Evolutionary conservation across 2,329 filamentous ascomycete species (phyloP), one percentile per base, ranked within the genome.

Genomic region (Xylariales sp.): DNA sequence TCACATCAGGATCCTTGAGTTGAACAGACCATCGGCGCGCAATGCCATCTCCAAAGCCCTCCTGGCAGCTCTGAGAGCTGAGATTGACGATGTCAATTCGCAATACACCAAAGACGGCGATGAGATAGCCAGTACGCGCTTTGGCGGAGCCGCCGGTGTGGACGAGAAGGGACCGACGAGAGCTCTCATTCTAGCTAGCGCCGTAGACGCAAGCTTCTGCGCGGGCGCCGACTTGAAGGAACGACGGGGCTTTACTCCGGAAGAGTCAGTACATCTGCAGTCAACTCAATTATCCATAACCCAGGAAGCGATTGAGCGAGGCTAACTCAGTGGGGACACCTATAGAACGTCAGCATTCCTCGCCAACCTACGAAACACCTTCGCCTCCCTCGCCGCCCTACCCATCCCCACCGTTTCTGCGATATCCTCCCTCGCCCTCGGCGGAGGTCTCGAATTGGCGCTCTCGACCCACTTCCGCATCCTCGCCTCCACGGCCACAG

Each of bases 141-240:
- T 72, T 43, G 72, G 69, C 20, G 71, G 72, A 24, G 60, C 60
- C 0, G 68, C 68, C 3, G 68, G 66, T n/a, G n/a, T n/a, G 0
- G 66, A 70, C 44, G 51, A 70, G 48, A 69, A 63, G 46, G 74
- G 73, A 0, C 74, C 76, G 0, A 96, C 90, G 12, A 72, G 93
- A 50, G 91, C 87, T 2, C 62, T 98, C 51, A 79, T 98, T 29
- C 55, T 98, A 12, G 86, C 88, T 9, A 94, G 87, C 57, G 87
- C 88, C 29, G 76, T 88, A n/a, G 88, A 96, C 53, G 73, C 79
- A 18, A 85, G 82, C 54, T 98, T 98, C 63, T 98, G 93, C 64
- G 88, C 93, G 0, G 93, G 93, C 27, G 93, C 93, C 4, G 93
- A 98, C 60, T 66, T 98, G 55, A 97, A 96, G 61, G 91, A 96